Percentiles rank a stretch among this genome's conserved stretches.
Evolutionary conservation across 1,139 yeast genomes (phyloP).

Genomic region (Tardiomyces blankii): DNA sequence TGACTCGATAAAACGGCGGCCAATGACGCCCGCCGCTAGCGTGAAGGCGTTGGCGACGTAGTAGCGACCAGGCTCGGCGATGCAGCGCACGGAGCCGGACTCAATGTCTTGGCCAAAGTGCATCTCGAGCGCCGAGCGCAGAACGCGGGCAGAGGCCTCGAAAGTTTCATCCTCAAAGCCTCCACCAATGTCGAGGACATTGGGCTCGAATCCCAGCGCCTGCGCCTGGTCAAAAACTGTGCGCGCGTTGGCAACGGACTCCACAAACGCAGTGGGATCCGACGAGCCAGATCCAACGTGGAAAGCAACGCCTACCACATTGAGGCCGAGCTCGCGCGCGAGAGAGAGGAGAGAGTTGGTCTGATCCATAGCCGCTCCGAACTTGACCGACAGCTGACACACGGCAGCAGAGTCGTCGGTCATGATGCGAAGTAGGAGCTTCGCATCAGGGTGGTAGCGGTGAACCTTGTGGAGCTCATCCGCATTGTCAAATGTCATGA

Average conservation of each 20-base stretch:
- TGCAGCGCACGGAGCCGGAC: slow-evolving; percentile 38
- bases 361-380: slow-evolving; percentile 57
- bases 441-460: slow-evolving; percentile 55
- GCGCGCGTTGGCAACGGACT: slow-evolving; percentile 67
- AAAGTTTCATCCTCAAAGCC: slow-evolving; percentile 73
- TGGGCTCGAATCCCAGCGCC: slow-evolving; percentile 31
- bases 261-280: slow-evolving; percentile 54
- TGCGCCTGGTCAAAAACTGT: slow-evolving; percentile 53
- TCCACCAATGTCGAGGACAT: slow-evolving; percentile 80
- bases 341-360: slow-evolving; percentile 47
- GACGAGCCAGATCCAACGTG: slow-evolving; percentile 94
- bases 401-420: slow-evolving; percentile 87
- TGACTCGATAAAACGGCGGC: slow-evolving; percentile 45
- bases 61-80: slow-evolving; percentile 94
- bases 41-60: slow-evolving; percentile 82
- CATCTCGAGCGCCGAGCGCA: slow-evolving; percentile 43
- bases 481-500: slow-evolving; percentile 84
- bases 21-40: slow-evolving; percentile 74
- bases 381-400: slow-evolving; percentile 81
- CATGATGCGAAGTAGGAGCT: slow-evolving; percentile 65
- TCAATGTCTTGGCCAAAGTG: slow-evolving; percentile 12
- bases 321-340: slow-evolving; percentile 51
- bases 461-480: slow-evolving; percentile 74
- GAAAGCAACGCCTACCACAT: slow-evolving; percentile 80
- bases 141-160: slow-evolving; percentile 46